Base-by-base conservation (phyloP, 441 rosid genomes). In the Populus hybrid region DNA sequence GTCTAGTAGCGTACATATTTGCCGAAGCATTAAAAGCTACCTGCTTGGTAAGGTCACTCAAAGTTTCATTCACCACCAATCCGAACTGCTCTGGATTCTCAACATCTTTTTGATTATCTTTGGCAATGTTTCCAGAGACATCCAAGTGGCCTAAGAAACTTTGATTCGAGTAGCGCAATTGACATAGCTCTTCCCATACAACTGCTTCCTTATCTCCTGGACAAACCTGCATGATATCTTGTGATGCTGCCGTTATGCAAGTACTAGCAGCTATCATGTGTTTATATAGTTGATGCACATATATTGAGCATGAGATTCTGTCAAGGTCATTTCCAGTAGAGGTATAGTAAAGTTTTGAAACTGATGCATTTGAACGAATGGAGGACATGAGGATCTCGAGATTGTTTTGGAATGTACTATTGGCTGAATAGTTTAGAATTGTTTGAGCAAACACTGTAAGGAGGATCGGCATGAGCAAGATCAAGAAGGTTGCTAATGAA, bases 401-500 rank as follows among this genome's bases (percentile, higher is more conserved):
- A 75, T 77, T 84, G 12, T 11, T 80, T 46, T 81, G 38, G 24
- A 84, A 82, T 66, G 69, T 3, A 50, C 50, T 57, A 64, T 69
- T 72, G 30, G 63, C n/a, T 40, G 70, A 21, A 19, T 63, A 46
- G 61, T 73, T 64, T n/a, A n/a, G 46, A 46, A 7, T 4, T 71
- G 71, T 46, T 34, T 71, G 84, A 64, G 57, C 89, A 86, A 72
- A 71, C 53, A 1, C 1, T 12, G 73, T 77, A 82, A 12, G 89
- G 87, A 75, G 84, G 86, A 81, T 84, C 87, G 6, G 83, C 85
- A 4, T 1, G 11, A 57, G 82, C 66, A 78, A 68, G 78, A 77
- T 71, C 74, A 26, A 40, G 66, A 78, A 80, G 32, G 57, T 50
- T 7, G 38, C 65, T 26, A 21, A 69, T 11, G 35, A 66, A 42